Evolutionary conservation across 257 asterid species (phyloP).

Genomic region (Scutellaria minor): DNA sequence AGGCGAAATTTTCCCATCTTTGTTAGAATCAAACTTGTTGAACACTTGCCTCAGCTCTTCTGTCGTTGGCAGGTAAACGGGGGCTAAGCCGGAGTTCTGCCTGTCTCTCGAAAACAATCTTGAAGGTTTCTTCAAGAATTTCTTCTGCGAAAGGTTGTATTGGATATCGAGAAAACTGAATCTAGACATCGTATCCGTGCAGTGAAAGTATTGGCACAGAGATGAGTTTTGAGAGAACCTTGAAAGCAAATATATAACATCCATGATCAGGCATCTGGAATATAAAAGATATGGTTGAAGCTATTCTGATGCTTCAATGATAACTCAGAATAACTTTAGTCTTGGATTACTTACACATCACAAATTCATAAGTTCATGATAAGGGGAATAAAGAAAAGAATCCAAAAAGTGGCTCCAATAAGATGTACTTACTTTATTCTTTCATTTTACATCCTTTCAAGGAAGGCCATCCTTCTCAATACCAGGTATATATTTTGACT

Average conservation of each 20-base stretch:
- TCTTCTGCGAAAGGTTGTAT: slow-evolving; percentile 67
- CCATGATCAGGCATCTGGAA: neutral
- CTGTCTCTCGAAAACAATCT: slow-evolving; percentile 55
- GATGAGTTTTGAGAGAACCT: slow-evolving; percentile 20
- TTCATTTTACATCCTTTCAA: slow-evolving; percentile 10
- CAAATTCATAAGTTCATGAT: slow-evolving; percentile 41
- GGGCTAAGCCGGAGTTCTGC: slow-evolving; percentile 52
- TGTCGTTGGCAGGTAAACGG: slow-evolving; percentile 50
- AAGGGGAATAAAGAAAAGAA: slow-evolving; percentile 33
- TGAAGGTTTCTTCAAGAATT: slow-evolving; percentile 67
- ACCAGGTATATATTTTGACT: slow-evolving; percentile 4
- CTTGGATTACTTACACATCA: slow-evolving; percentile 32
- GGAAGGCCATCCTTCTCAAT: slow-evolving; percentile 27
- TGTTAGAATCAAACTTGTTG: slow-evolving; percentile 69
- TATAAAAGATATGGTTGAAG: slow-evolving; percentile 27
- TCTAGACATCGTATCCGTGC: slow-evolving; percentile 46
- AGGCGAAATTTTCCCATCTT: slow-evolving; percentile 83
- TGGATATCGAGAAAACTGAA: slow-evolving; percentile 69
- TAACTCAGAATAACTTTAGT: slow-evolving; percentile 49
- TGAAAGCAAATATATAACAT: slow-evolving; percentile 20
- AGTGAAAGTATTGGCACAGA: neutral
- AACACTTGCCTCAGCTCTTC: slow-evolving; percentile 75
- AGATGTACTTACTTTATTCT: slow-evolving; percentile 27
- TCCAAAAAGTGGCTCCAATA: slow-evolving; percentile 26
- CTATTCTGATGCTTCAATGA: slow-evolving; percentile 52